A percentile compares a stretch with the other conserved stretches of the same genome.
Conservation (phyloP, 495 filamentous ascomycete species). For the Pseudomonodictys pantanalensis region DNA sequence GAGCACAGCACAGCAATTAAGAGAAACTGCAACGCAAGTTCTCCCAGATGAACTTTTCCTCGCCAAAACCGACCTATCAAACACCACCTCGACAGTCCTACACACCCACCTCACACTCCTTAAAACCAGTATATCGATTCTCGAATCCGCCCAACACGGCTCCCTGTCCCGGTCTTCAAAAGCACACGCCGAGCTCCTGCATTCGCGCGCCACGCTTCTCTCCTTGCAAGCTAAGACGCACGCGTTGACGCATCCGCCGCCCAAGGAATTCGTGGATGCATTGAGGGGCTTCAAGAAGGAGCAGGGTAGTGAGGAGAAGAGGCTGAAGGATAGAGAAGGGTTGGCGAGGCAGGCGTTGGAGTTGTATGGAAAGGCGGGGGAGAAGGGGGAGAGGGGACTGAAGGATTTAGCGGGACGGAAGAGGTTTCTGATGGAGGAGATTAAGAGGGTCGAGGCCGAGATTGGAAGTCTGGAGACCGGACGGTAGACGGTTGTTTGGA, state of each 20-base stretch:
- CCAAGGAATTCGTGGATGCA: constrained; percentile 53
- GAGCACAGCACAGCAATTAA: neutral
- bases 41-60: constrained; percentile 4
- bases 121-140: constrained; percentile 35
- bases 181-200: constrained; percentile 57
- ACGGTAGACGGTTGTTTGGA: no score
- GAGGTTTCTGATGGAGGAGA: constrained; percentile 35
- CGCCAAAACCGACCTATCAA: constrained; percentile 20
- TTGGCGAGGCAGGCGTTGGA: constrained; percentile 33
- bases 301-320: constrained; percentile 36
- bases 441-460: constrained; percentile 36
- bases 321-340: constrained; percentile 24
- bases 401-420: constrained; percentile 37
- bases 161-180: constrained; percentile 55
- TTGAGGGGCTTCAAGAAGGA: constrained; percentile 56
- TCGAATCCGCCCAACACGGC: constrained; percentile 66
- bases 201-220: constrained; percentile 55
- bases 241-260: constrained; percentile 23
- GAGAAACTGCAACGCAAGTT: constrained; percentile 3
- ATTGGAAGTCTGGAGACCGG: constrained; percentile 35
- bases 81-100: constrained; percentile 26
- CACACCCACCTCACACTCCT: constrained; percentile 30
- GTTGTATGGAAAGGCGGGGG: constrained; percentile 35
- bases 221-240: constrained; percentile 48
- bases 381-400: constrained; percentile 35